A percentile compares a stretch with the other conserved stretches of the same genome.
phyloP scores from a whole-genome alignment of 805 yeast genomes.

The Starmerella geochares region DNA sequence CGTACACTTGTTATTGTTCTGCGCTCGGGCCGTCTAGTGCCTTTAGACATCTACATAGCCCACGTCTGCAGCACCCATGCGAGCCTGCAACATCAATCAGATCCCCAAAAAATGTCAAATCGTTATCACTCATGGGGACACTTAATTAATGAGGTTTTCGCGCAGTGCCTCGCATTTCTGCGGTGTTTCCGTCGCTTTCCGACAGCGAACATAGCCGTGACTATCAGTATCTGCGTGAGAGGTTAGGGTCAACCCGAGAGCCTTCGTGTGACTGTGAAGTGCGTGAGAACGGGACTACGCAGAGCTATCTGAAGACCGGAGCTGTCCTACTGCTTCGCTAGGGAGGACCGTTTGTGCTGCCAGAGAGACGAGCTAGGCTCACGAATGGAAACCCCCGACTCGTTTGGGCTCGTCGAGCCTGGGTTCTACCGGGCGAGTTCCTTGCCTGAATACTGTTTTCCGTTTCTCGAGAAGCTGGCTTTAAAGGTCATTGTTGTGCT shows the following conservation, averaged over 20 bases:
- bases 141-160: too few relatives aligned
- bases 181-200: too few relatives aligned
- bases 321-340: too few relatives aligned
- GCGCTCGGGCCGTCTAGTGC: too few relatives aligned
- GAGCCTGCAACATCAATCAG: too few relatives aligned
- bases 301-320: background rate
- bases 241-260: background rate
- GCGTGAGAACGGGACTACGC: background rate
- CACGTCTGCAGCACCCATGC: too few relatives aligned
- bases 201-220: too few relatives aligned
- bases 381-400: constrained; percentile 49
- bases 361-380: background rate
- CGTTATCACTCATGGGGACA: too few relatives aligned
- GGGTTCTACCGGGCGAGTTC: constrained; percentile 70
- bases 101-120: too few relatives aligned
- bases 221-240: background rate
- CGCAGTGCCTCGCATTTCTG: too few relatives aligned
- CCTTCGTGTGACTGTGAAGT: background rate
- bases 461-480: constrained; percentile 64
- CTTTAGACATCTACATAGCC: too few relatives aligned
- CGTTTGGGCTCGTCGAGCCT: constrained; percentile 82
- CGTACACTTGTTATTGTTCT: background rate
- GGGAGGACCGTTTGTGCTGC: too few relatives aligned
- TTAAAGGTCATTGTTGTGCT: constrained; percentile 60
- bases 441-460: constrained; percentile 32